A percentile compares a stretch with the other conserved stretches of the same genome.
phyloP scores from a whole-genome alignment of 176 grass and related monocot species.

The Zoysia japonica region DNA sequence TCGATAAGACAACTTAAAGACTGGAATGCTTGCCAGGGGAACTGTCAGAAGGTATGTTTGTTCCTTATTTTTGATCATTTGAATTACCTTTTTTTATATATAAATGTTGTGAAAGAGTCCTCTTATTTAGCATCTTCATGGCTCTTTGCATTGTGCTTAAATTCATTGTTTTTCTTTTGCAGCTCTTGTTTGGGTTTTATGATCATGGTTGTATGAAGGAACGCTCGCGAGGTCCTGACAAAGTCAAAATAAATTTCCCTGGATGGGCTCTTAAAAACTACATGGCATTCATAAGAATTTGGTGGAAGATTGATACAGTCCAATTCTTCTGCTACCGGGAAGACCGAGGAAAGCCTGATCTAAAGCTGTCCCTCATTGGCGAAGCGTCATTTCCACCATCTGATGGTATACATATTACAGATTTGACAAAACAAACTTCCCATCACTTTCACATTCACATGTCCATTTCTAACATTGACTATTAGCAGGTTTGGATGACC shows the following conservation, averaged over 20 bases:
- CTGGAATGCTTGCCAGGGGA: constrained; percentile 56
- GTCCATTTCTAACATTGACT: constrained; percentile 18
- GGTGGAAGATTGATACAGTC: constrained; percentile 64
- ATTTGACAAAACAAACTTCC: background rate
- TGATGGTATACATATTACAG: constrained; percentile 49
- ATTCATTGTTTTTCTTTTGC: constrained; percentile 31
- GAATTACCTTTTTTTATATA: background rate
- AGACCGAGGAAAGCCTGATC: constrained; percentile 49
- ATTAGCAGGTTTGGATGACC: constrained; percentile 53
- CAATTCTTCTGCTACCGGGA: constrained; percentile 93
- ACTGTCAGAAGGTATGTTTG: constrained; percentile 56
- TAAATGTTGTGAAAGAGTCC: background rate
- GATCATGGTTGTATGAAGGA: constrained; percentile 50
- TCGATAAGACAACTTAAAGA: constrained; percentile 76
- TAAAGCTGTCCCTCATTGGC: constrained; percentile 65
- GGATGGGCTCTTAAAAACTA: constrained; percentile 91
- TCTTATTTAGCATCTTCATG: background rate
- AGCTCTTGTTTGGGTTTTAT: constrained; percentile 95
- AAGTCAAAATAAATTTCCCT: constrained; percentile 44
- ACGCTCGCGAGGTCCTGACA: background rate
- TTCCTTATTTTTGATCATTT: constrained; percentile 21
- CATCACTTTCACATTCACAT: background rate
- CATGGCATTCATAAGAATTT: constrained; percentile 63
- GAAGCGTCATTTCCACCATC: constrained; percentile 64
- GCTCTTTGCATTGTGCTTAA: background rate